Evolutionary conservation across 495 filamentous ascomycete species (phyloP).

Genomic region (Penicillium nucicola): DNA sequence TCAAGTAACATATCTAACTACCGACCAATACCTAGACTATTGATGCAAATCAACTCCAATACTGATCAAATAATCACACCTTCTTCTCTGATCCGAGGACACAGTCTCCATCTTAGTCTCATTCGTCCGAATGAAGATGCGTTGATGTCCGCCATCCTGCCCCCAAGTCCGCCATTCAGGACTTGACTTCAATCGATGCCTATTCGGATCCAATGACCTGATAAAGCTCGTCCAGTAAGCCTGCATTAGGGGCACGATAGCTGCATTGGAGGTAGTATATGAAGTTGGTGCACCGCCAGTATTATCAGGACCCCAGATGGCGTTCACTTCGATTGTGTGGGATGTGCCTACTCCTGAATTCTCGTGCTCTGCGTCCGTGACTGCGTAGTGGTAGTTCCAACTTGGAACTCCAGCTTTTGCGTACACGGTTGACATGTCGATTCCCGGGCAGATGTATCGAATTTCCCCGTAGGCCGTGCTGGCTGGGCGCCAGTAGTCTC

Average conservation of each 20-base stretch:
- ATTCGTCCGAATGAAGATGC: conserved; percentile 54
- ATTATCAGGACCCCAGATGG: conserved; percentile 57
- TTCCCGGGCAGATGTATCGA: conserved; percentile 68
- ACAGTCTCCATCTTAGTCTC: conserved; percentile 59
- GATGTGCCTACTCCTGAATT: conserved; percentile 55
- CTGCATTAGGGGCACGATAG: conserved; percentile 56
- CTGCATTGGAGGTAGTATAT: conserved; percentile 50
- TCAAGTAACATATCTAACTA: too few species aligned
- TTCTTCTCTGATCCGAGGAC: conserved; percentile 36
- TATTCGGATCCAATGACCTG: conserved; percentile 61
- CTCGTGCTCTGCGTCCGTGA: conserved; percentile 48
- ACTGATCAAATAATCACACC: conserved; percentile 52
- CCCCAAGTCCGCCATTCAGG: conserved; percentile 52
- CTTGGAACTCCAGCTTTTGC: conserved; percentile 32
- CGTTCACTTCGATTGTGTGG: conserved; percentile 60
- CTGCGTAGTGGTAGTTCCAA: conserved; percentile 68
- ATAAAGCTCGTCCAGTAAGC: conserved; percentile 71
- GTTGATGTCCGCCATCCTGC: conserved; percentile 23
- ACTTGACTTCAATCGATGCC: conserved; percentile 31
- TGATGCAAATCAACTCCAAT: conserved; percentile 52
- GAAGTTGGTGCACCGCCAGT: conserved; percentile 45
- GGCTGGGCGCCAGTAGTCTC: conserved; percentile 57
- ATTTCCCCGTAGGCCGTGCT: conserved; percentile 67
- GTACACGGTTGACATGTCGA: conserved; percentile 51
- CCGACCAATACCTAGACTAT: conserved; percentile 19